Evolutionary conservation across 2,329 filamentous ascomycete genomes (phyloP).

Genomic region (Pestalotiopsis sp.): DNA sequence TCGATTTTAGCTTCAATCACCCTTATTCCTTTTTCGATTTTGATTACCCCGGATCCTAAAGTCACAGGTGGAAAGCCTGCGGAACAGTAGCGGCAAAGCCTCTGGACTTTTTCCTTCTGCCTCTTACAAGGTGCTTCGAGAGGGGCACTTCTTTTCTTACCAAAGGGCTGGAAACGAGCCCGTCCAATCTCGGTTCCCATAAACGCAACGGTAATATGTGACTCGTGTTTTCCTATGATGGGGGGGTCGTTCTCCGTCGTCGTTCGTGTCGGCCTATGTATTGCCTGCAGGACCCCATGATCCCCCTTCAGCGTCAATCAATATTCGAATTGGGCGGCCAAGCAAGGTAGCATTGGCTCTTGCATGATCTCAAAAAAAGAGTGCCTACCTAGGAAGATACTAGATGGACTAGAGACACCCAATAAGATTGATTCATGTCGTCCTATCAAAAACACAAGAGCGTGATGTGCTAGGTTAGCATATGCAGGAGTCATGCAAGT

Average conservation of each 20-base stretch:
- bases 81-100: background rate
- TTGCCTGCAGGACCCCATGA: background rate
- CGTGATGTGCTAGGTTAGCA: background rate
- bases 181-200: background rate
- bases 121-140: background rate
- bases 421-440: background rate
- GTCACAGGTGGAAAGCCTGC: background rate
- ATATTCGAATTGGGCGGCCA: background rate
- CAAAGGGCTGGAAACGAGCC: background rate
- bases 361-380: background rate
- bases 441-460: background rate
- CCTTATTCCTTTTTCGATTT: background rate
- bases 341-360: background rate
- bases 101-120: background rate
- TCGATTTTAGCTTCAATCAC: slow-evolving; percentile 1
- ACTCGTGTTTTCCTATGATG: background rate
- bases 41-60: slow-evolving; percentile 12
- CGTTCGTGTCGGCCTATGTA: background rate
- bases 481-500: background rate
- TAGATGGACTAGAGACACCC: background rate
- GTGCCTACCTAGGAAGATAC: background rate
- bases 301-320: background rate
- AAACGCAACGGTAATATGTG: background rate
- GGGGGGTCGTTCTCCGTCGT: background rate
- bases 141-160: background rate